A percentile compares a stretch with the other conserved stretches of the same genome.
Conservation (phyloP, 257 asterid species). For the Scutellaria galericulata region DNA sequence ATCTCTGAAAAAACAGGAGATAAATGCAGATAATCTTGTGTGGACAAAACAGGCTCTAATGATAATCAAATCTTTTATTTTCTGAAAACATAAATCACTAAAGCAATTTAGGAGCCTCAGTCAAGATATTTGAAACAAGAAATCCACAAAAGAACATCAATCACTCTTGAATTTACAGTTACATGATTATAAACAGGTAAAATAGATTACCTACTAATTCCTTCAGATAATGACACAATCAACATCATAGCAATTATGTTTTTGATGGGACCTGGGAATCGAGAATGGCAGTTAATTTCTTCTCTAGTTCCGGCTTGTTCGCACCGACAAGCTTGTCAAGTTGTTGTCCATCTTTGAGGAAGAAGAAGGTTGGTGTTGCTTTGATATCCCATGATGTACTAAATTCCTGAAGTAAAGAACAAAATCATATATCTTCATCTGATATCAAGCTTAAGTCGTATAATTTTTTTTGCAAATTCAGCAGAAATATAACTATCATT, state of each 20-base stretch:
- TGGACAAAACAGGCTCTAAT: constrained; percentile 42
- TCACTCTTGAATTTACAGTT: constrained; percentile 37
- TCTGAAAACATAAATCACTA: constrained; percentile 13
- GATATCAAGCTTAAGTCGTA: constrained; percentile 12
- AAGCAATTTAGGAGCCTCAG: constrained; percentile 4
- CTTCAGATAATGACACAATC: constrained; percentile 9
- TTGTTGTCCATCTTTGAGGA: constrained; percentile 81
- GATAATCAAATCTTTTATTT: constrained; percentile 55
- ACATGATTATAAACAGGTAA: constrained; percentile 30
- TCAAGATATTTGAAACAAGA: constrained; percentile 14
- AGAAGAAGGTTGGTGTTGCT: constrained; percentile 99
- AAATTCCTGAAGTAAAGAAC: constrained; percentile 66
- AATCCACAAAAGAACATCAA: constrained; percentile 24
- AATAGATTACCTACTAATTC: constrained; percentile 1
- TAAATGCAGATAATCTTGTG: too few species aligned
- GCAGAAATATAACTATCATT: background rate
- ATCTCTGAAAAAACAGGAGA: too few species aligned
- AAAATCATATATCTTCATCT: constrained; percentile 11
- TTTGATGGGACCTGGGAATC: constrained; percentile 51
- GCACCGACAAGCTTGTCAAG: constrained; percentile 97
- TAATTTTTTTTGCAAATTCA: background rate
- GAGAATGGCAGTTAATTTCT: constrained; percentile 64
- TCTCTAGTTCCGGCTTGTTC: constrained; percentile 90
- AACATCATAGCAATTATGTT: constrained; percentile 31
- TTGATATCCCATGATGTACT: constrained; percentile 96